Conservation (phyloP, 2,329 filamentous ascomycete genomes). For the Xylaria polymorpha region DNA sequence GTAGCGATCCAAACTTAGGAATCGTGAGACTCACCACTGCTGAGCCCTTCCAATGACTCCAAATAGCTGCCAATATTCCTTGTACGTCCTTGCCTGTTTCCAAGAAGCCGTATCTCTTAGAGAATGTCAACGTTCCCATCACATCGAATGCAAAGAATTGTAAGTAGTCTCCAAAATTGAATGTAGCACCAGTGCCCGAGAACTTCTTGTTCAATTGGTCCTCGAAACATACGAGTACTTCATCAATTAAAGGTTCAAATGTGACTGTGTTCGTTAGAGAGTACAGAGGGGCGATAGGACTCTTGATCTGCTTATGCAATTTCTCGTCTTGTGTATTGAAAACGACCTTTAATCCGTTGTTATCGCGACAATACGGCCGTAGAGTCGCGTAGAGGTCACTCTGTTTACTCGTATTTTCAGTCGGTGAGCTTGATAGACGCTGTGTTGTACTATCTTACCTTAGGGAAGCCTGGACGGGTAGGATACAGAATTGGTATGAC, state of each 20-base stretch:
- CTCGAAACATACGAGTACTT: conserved; percentile 37
- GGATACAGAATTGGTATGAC: conserved; percentile 41
- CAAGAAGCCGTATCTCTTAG: conserved; percentile 47
- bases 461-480: conserved; percentile 41
- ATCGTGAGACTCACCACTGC: conserved; percentile 40
- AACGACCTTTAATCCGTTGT: conserved; percentile 41
- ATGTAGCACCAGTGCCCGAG: neutral
- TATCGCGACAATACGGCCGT: conserved; percentile 41
- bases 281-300: conserved; percentile 45
- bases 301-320: conserved; percentile 47
- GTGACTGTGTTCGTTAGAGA: conserved; percentile 40
- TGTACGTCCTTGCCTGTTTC: conserved; percentile 47
- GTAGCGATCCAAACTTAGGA: neutral
- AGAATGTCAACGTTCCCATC: conserved; percentile 49
- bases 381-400: conserved; percentile 47
- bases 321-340: conserved; percentile 50
- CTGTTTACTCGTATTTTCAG: conserved; percentile 14
- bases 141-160: conserved; percentile 52
- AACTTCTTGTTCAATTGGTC: conserved; percentile 39
- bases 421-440: neutral
- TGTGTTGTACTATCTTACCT: conserved; percentile 30
- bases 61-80: conserved; percentile 44
- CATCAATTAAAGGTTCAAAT: conserved; percentile 43
- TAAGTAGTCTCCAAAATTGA: conserved; percentile 47
- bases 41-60: conserved; percentile 40